These are phyloP conservation scores for Trichoderma atrobrunneum DNA, from an alignment of 2,329 filamentous ascomycete genomes.

Conservation along the genomic window DNA sequence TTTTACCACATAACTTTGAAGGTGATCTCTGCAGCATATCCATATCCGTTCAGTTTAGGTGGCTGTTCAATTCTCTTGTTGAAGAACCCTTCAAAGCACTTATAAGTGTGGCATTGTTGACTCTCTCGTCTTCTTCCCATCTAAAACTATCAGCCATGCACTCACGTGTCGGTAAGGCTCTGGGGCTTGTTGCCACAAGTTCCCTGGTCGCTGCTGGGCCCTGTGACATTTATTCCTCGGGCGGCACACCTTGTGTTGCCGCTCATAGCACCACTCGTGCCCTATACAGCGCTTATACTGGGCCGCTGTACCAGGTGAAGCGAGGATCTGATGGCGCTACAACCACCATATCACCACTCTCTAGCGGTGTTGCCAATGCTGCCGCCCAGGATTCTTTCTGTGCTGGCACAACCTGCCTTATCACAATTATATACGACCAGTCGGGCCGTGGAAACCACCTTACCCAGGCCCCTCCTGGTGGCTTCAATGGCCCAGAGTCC, in stretches of 20 bases:
- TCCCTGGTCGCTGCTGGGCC: neutral
- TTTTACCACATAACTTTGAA: neutral
- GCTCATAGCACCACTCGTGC: slow-evolving; percentile 6
- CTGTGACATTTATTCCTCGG: slow-evolving; percentile 1
- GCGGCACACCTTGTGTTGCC: slow-evolving; percentile 4
- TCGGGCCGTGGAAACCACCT: slow-evolving; percentile 3
- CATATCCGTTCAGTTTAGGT: neutral
- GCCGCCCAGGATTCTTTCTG: neutral
- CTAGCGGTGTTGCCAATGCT: neutral
- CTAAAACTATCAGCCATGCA: neutral
- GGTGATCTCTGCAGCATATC: neutral
- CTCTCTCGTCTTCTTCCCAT: neutral
- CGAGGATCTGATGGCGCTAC: neutral
- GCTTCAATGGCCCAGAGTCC: neutral
- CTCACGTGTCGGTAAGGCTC: neutral
- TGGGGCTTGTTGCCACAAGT: neutral
- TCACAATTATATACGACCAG: slow-evolving; percentile 8
- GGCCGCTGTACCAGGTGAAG: neutral
- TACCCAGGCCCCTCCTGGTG: slow-evolving; percentile 7
- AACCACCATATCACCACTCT: neutral
- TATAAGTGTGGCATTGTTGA: neutral
- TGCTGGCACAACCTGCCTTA: neutral
- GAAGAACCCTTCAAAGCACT: neutral
- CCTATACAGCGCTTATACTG: neutral
- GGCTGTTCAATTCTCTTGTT: neutral